Evolutionary conservation across 345 rosid genomes (phyloP).

Genomic region (Jatropha curcas): DNA sequence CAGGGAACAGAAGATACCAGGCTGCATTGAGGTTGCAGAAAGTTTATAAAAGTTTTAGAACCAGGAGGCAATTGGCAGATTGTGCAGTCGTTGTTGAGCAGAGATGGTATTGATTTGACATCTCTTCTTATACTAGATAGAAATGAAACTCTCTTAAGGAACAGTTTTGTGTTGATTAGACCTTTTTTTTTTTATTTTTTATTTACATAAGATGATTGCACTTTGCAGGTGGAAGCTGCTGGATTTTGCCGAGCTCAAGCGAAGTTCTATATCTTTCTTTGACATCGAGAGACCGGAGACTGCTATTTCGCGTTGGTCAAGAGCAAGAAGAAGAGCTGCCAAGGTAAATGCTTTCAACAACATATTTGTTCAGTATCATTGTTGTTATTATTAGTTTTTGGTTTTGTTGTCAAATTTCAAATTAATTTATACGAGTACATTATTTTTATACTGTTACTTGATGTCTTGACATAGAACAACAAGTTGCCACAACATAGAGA

Average conservation of each 20-base stretch:
- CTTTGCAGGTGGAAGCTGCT: conserved; percentile 80
- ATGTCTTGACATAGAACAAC: too few species aligned
- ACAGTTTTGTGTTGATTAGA: neutral
- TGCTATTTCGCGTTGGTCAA: conserved; percentile 86
- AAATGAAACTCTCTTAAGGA: neutral
- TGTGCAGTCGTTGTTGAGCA: conserved; percentile 93
- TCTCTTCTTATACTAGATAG: neutral
- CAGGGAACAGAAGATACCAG: conserved; percentile 34
- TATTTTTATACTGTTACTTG: too few species aligned
- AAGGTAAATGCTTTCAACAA: conserved; percentile 47
- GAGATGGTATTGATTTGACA: conserved; percentile 54
- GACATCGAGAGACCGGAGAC: conserved; percentile 78
- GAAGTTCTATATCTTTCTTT: conserved; percentile 88
- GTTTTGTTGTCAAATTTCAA: too few species aligned
- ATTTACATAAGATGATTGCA: neutral
- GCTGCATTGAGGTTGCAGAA: conserved; percentile 87
- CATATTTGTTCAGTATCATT: too few species aligned
- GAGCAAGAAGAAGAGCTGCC: conserved; percentile 87
- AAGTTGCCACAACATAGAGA: too few species aligned
- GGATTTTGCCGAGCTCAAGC: conserved; percentile 89
- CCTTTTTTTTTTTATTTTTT: neutral
- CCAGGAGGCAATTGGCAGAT: conserved; percentile 86
- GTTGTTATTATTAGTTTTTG: too few species aligned
- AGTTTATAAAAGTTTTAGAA: conserved; percentile 89
- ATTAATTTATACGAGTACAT: too few species aligned